A percentile compares a stretch with the other conserved stretches of the same genome.
These are phyloP conservation scores for Ophiostoma ulmi DNA, from an alignment of 2,329 filamentous ascomycete genomes.

Conservation along the genomic window DNA sequence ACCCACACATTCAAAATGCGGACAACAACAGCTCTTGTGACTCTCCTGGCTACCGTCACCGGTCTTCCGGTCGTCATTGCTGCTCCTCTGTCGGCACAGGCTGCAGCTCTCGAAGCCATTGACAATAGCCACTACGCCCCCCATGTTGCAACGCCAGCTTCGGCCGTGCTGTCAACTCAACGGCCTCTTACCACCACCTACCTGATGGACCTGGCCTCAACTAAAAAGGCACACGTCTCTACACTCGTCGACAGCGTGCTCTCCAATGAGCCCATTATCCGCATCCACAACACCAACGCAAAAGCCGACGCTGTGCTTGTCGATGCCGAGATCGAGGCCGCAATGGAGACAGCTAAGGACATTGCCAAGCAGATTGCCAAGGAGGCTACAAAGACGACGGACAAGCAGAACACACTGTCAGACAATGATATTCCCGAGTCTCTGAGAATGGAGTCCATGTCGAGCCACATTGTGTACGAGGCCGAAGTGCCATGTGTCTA, in stretches of 20 bases:
- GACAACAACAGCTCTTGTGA: slow-evolving; percentile 18
- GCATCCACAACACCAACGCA: slow-evolving; percentile 12
- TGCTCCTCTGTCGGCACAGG: slow-evolving; percentile 19
- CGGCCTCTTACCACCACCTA: slow-evolving; percentile 27
- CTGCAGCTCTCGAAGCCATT: slow-evolving; percentile 19
- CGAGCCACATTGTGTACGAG: background rate
- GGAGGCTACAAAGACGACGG: background rate
- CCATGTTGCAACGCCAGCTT: slow-evolving; percentile 9
- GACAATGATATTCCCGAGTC: slow-evolving; percentile 18
- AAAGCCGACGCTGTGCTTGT: slow-evolving; percentile 19
- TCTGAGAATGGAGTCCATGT: slow-evolving; percentile 21
- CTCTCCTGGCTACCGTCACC: slow-evolving; percentile 20
- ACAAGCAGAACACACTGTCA: background rate
- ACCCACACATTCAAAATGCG: slow-evolving; percentile 18
- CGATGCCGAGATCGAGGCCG: slow-evolving; percentile 12
- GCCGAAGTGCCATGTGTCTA: slow-evolving; percentile 27
- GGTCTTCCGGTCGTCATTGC: slow-evolving; percentile 16
- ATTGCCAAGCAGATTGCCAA: slow-evolving; percentile 4
- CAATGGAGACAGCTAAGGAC: slow-evolving; percentile 15
- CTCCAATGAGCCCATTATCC: background rate
- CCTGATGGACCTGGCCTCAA: slow-evolving; percentile 24
- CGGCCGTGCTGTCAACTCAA: slow-evolving; percentile 22
- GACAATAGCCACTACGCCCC: slow-evolving; percentile 26
- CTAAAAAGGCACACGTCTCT: background rate
- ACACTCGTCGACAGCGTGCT: background rate